Evolutionary conservation across 148 eudicot species (phyloP).

Genomic region (Vaccinium vitisidaea): DNA sequence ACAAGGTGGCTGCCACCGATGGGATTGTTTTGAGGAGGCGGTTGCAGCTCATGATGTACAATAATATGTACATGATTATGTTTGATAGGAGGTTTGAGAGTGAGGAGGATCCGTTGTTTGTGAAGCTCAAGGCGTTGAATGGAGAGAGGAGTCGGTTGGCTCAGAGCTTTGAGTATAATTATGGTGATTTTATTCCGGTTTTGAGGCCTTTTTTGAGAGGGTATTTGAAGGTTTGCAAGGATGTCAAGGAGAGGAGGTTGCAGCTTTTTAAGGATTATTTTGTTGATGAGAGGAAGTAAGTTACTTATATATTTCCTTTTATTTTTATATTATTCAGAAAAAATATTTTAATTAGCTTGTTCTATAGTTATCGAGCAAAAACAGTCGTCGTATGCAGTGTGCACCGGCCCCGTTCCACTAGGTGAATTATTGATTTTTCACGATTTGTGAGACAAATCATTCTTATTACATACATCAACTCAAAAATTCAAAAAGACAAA

Average conservation of each 20-base stretch:
- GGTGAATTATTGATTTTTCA: too few species aligned
- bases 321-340: not conserved
- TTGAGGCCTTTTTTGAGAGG: constrained; percentile 76
- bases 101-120: constrained; percentile 60
- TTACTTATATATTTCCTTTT: not conserved
- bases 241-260: constrained; percentile 68
- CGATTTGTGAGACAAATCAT: too few species aligned
- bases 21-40: constrained; percentile 63
- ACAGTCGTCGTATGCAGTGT: too few species aligned
- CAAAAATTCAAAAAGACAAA: too few species aligned
- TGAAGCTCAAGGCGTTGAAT: constrained; percentile 66
- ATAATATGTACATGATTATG: constrained; percentile 79
- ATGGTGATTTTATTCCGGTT: constrained; percentile 82
- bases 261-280: constrained; percentile 74
- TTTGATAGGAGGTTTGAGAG: constrained; percentile 68
- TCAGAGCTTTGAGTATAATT: constrained; percentile 86
- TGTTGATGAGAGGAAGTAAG: constrained; percentile 77
- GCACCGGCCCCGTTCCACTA: too few species aligned
- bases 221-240: constrained; percentile 61
- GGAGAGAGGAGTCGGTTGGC: constrained; percentile 82
- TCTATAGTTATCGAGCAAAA: not conserved
- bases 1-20: constrained; percentile 42
- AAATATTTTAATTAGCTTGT: not conserved
- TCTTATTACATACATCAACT: too few species aligned
- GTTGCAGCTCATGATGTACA: constrained; percentile 76